Base-by-base conservation (phyloP, 371 early-diverging fungal species). In the Mortierella sp. region DNA sequence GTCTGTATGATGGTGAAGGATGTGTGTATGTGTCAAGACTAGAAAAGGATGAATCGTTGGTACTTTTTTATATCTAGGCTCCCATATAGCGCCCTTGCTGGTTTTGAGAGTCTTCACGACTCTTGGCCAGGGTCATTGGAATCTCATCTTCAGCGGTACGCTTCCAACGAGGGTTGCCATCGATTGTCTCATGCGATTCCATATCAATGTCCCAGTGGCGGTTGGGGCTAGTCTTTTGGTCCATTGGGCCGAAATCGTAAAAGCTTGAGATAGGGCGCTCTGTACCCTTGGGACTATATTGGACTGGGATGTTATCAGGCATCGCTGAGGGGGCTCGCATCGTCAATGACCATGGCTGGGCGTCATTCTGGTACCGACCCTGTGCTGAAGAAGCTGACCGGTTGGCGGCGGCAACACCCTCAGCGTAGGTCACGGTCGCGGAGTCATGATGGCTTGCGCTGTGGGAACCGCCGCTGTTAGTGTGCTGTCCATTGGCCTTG, bases 261-360 rank as follows among this genome's bases (percentile, higher is more conserved):
- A 68, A 77, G 51, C 29, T 44, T 7, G 65, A 56, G 14, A 7
- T 9, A 11, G 56, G 57, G 21, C 71, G 57, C 21, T 47, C 46
- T 15, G 15, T 14, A 11, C 58, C 60, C 15, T 63, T 29, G 55
- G 60, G 67, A 53, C 51, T 68, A 59, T 69, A 68, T 19, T 69
- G 69, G 23, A 72, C 65, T n/a, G 67, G 61, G 7, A 60, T 26
- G 6, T 60, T 16, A 4, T 50, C 71, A 25, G 68, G 68, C 63
- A 62, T 53, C 0, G 21, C 59, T 7, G 62, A 26, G n/a, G 64
- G 65, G 14, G 65, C 23, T 16, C 74, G 74, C 80, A 80, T 70
- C 12, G 75, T 67, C 62, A 71, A 25, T 15, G 68, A 75, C 71
- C 80, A 75, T n/a, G 75, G 80, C 61, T 74, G 69, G 16, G 60